Conservation (phyloP, 169 alveolate species). For the Cryptosporidium sp. region DNA sequence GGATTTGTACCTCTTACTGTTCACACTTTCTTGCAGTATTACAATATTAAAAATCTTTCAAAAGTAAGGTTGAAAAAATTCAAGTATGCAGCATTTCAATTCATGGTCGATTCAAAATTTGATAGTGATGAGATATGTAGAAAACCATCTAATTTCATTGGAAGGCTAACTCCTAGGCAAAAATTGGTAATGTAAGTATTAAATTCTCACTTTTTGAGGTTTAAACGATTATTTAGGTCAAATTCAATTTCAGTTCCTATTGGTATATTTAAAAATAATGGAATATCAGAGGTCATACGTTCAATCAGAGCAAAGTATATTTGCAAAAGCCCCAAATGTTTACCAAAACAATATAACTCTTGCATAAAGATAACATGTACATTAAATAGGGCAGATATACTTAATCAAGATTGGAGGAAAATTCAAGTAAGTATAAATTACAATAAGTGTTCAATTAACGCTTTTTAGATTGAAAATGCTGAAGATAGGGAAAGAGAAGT, state of each 20-base stretch:
- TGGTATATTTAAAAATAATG: slow-evolving; percentile 13
- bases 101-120: slow-evolving; percentile 24
- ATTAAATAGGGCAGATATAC: neutral
- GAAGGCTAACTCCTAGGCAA: slow-evolving; percentile 60
- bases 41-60: neutral
- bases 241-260: slow-evolving; percentile 37
- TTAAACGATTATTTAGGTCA: neutral
- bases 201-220: no score
- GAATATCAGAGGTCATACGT: neutral
- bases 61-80: neutral
- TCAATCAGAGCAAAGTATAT: slow-evolving; percentile 13
- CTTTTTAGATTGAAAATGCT: slow-evolving; percentile 1
- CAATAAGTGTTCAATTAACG: neutral
- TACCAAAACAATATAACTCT: slow-evolving; percentile 68
- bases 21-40: slow-evolving; percentile 42
- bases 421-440: slow-evolving; percentile 33
- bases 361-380: slow-evolving; percentile 62
- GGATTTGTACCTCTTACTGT: slow-evolving; percentile 34
- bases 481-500: slow-evolving; percentile 37
- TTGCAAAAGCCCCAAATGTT: slow-evolving; percentile 49
- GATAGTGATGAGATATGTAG: slow-evolving; percentile 23
- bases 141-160: slow-evolving; percentile 54
- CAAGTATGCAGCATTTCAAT: slow-evolving; percentile 68
- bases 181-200: slow-evolving; percentile 55
- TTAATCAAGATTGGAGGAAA: slow-evolving; percentile 20